Conservation (phyloP, 2,329 filamentous ascomycete genomes). For the Neocucurbitaria cava region DNA sequence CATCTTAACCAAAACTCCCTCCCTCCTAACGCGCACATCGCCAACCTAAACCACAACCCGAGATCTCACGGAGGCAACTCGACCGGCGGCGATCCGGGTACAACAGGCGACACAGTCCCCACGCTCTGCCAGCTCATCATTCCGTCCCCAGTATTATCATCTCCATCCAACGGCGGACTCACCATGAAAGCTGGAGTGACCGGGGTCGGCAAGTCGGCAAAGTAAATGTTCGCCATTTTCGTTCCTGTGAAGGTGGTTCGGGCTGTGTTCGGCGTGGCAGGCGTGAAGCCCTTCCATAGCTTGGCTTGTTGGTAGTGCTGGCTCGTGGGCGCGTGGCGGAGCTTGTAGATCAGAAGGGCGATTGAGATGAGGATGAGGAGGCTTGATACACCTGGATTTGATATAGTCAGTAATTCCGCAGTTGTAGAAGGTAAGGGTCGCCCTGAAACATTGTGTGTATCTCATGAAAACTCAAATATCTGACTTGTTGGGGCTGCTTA, state of each 20-base stretch:
- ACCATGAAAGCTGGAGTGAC: constrained; percentile 8
- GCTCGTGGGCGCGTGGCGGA: constrained; percentile 2
- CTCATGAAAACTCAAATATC: too few species aligned
- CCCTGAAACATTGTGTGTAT: neutral
- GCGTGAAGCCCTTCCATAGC: constrained; percentile 28
- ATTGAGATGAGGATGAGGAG: constrained; percentile 8
- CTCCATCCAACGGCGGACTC: neutral
- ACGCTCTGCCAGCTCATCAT: neutral
- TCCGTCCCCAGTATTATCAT: neutral
- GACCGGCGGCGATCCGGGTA: neutral
- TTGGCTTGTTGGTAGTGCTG: constrained; percentile 17
- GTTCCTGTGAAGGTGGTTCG: constrained; percentile 9
- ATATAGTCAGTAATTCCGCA: neutral
- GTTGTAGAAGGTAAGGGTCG: neutral
- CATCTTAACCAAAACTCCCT: neutral
- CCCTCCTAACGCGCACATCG: neutral
- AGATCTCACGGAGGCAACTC: neutral
- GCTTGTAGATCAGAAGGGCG: constrained; percentile 15
- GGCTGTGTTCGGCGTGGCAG: constrained; percentile 13
- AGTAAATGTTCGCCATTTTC: constrained; percentile 14
- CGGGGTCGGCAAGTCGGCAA: constrained; percentile 17
- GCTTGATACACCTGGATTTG: constrained; percentile 6
- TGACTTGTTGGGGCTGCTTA: too few species aligned
- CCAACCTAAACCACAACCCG: neutral
- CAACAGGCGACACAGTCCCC: neutral